Conservation (phyloP, 2,329 filamentous ascomycete genomes). For the Fusarium incarnatum region DNA sequence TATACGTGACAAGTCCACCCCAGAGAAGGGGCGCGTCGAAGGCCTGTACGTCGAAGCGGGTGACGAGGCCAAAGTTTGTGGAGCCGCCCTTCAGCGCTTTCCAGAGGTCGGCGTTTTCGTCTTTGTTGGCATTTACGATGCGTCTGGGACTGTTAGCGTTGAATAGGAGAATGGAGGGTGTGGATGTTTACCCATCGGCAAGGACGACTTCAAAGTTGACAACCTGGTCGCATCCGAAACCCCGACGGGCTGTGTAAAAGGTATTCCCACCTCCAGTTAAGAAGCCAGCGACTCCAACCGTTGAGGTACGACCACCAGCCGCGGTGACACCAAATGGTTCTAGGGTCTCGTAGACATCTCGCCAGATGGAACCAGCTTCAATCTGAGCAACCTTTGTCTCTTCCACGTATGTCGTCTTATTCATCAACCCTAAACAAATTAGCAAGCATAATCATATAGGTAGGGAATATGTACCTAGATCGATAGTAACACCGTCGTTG, state of each 20-base stretch:
- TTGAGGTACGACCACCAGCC: constrained; percentile 9
- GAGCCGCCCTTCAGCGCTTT: constrained; percentile 33
- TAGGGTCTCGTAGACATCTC: constrained; percentile 10
- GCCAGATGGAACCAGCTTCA: constrained; percentile 10
- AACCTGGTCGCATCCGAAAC: constrained; percentile 56
- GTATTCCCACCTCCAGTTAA: constrained; percentile 45
- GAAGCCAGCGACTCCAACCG: constrained; percentile 47
- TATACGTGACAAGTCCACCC: constrained; percentile 32
- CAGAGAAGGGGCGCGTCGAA: constrained; percentile 31
- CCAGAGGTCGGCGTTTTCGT: constrained; percentile 24
- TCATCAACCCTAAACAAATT: constrained; percentile 10
- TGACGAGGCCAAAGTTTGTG: constrained; percentile 34
- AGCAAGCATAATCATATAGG: neutral
- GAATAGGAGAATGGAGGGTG: neutral
- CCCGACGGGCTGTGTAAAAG: constrained; percentile 29
- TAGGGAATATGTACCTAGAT: constrained; percentile 3
- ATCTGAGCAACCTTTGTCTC: constrained; percentile 19
- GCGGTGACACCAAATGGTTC: constrained; percentile 18
- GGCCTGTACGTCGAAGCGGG: constrained; percentile 34
- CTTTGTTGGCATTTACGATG: constrained; percentile 33
- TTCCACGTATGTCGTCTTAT: constrained; percentile 15
- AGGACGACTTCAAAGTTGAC: constrained; percentile 58
- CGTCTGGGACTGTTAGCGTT: neutral
- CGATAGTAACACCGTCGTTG: constrained; percentile 17
- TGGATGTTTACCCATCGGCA: neutral